Evolutionary conservation across 306 rosid genomes (phyloP).

Genomic region (Purshia tridentata): DNA sequence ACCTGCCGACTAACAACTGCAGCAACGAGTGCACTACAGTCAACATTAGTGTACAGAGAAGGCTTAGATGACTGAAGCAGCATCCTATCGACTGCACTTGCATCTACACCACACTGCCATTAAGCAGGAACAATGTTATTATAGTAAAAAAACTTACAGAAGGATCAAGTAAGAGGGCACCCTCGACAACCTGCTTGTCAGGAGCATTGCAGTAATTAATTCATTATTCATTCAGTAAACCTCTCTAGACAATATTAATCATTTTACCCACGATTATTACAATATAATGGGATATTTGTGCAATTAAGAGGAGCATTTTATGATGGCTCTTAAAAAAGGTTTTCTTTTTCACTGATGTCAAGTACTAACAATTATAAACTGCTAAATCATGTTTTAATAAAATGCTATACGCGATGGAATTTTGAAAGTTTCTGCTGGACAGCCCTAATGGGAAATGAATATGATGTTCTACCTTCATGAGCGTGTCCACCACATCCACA

Average conservation of each 20-base stretch:
- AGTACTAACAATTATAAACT: not conserved
- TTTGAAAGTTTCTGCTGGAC: not conserved
- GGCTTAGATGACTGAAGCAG: constrained; percentile 87
- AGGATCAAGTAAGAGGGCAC: not conserved
- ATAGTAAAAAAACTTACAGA: constrained; percentile 16
- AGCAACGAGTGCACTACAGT: constrained; percentile 80
- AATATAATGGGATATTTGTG: not conserved
- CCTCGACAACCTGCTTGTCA: not conserved
- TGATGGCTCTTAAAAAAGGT: not conserved
- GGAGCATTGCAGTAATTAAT: not conserved
- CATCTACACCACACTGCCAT: constrained; percentile 81
- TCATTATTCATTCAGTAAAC: not conserved
- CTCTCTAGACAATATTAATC: not conserved
- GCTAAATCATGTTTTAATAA: not conserved
- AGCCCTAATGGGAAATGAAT: not conserved
- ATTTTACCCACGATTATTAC: not conserved
- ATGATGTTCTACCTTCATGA: constrained; percentile 56
- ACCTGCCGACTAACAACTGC: constrained; percentile 89
- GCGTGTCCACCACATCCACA: constrained; percentile 58
- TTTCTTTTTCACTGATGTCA: not conserved
- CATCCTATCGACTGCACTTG: constrained; percentile 58
- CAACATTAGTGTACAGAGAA: constrained; percentile 75
- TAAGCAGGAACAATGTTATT: constrained; percentile 17
- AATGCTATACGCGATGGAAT: not conserved
- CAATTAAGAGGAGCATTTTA: not conserved